Evolutionary conservation across 768 basidiomycete genomes (phyloP), one percentile per base, ranked within the genome.

Genomic region (Crassisporium funariophilum): DNA sequence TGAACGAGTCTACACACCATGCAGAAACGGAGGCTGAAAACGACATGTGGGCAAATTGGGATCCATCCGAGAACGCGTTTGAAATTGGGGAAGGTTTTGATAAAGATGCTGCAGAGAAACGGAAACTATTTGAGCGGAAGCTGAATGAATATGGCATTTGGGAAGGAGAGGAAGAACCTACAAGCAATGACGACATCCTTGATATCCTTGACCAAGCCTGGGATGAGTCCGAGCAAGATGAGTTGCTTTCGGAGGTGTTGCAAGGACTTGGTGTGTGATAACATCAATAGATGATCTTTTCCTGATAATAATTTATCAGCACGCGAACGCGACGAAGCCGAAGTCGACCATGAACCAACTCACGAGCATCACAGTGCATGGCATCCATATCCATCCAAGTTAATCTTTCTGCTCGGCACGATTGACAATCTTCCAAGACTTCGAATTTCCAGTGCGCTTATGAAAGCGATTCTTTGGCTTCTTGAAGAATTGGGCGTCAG

Each of bases 371-470:
- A 16, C 7, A 33, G 19, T 21, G 35, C 22, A 15, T 52, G 51
- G 51, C 29, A 35, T 24, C 51, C 47, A 24, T 49, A 53, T 38
- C 6, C 29, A 20, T 53, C 51, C 22, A 53, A 53, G 23, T 21
- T 41, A 11, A 33, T 38, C 21, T 57, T 58, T 25, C 46, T 62
- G 8, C 47, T 67, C 10, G 61, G 66, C 35, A 51, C 54, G 2
- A 35, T 65, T 1, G 60, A 67, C 45, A 68, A 65, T 34, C 41
- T 68, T 4, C 64, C 61, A 0, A 49, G 64, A 1, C 52, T 63
- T 17, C 61, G 59, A 1, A 48, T 68, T 1, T 63, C 67, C 0
- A 38, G 46, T 4, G 41, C 47, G 2, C 47, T 61, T 19, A 51
- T 66, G 49, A 57, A 56, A 17, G 38, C 64, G 5, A 35, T 68